phyloP scores from a whole-genome alignment of 1,284 basidiomycete species.

The Pisolithus thermaeus region DNA sequence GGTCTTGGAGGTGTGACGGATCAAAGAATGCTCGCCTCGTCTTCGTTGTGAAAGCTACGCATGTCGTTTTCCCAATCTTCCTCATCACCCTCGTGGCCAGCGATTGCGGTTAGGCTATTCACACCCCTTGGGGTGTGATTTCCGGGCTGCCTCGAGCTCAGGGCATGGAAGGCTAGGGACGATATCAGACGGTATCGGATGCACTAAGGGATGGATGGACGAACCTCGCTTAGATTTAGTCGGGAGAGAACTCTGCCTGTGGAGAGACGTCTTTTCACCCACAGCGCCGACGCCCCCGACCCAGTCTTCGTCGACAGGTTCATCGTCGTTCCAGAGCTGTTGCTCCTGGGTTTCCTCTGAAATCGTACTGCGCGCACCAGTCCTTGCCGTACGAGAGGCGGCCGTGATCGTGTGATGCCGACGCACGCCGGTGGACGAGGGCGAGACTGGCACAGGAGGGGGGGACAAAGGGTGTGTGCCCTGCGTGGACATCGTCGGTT shows the following conservation, averaged over 20 bases:
- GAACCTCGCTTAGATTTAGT: slow-evolving; percentile 74
- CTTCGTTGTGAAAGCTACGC: slow-evolving; percentile 51
- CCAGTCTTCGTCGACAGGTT: slow-evolving; percentile 73
- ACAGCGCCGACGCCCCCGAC: slow-evolving; percentile 72
- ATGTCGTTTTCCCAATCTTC: slow-evolving; percentile 76
- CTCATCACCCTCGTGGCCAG: slow-evolving; percentile 78
- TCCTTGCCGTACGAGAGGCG: slow-evolving; percentile 58
- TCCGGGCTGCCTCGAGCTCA: slow-evolving; percentile 49
- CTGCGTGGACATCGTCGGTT: slow-evolving; percentile 21
- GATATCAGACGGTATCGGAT: slow-evolving; percentile 17
- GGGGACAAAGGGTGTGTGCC: slow-evolving; percentile 25
- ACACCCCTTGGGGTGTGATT: slow-evolving; percentile 65
- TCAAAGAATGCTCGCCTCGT: slow-evolving; percentile 42
- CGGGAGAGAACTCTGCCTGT: slow-evolving; percentile 75
- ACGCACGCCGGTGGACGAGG: slow-evolving; percentile 48
- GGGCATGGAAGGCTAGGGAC: slow-evolving; percentile 39
- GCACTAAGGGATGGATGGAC: slow-evolving; percentile 13
- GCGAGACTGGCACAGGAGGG: slow-evolving; percentile 31
- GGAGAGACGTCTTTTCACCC: slow-evolving; percentile 72
- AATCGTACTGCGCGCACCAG: slow-evolving; percentile 55
- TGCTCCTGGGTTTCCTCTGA: slow-evolving; percentile 64
- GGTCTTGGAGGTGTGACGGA: not conserved
- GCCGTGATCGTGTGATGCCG: slow-evolving; percentile 80
- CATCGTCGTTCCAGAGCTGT: slow-evolving; percentile 66
- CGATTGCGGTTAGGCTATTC: slow-evolving; percentile 75